Conservation (phyloP, 148 eudicot genomes). For the Gaultheria prostrata region DNA sequence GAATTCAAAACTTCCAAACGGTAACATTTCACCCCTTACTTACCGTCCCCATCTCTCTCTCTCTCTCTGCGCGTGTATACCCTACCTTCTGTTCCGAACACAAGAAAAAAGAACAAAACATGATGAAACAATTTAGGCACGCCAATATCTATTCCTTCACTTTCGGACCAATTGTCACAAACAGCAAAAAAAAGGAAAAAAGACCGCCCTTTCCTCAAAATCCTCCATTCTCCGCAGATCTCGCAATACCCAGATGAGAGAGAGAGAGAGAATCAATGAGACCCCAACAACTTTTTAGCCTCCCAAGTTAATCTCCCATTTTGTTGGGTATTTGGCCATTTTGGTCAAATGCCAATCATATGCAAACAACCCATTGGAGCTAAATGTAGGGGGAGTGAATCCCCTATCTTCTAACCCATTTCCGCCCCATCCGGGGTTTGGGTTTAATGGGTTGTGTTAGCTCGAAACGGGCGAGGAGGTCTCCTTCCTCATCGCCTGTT, state of each 20-base stretch:
- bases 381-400: conserved; percentile 13
- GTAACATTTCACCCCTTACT: conserved; percentile 3
- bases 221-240: conserved; percentile 20
- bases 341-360: not conserved
- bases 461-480: conserved; percentile 58
- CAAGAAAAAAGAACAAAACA: conserved; percentile 11
- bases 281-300: conserved; percentile 15
- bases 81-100: conserved; percentile 18
- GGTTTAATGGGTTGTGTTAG: conserved; percentile 84
- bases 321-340: conserved; percentile 10
- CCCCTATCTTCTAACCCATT: conserved; percentile 22
- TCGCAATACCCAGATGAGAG: conserved; percentile 21
- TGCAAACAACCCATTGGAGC: conserved; percentile 18
- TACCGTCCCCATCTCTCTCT: not conserved
- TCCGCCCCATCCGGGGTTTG: conserved; percentile 29
- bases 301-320: conserved; percentile 19
- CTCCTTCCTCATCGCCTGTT: conserved; percentile 32
- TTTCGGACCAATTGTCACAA: conserved; percentile 14
- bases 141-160: conserved; percentile 16
- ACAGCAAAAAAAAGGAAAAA: not conserved
- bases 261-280: conserved; percentile 14
- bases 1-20: not conserved
- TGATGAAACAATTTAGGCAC: conserved; percentile 25
- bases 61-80: not conserved
- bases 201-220: conserved; percentile 2